Conservation (phyloP, 23 red algal species). For the Gracilaria domingensis region DNA sequence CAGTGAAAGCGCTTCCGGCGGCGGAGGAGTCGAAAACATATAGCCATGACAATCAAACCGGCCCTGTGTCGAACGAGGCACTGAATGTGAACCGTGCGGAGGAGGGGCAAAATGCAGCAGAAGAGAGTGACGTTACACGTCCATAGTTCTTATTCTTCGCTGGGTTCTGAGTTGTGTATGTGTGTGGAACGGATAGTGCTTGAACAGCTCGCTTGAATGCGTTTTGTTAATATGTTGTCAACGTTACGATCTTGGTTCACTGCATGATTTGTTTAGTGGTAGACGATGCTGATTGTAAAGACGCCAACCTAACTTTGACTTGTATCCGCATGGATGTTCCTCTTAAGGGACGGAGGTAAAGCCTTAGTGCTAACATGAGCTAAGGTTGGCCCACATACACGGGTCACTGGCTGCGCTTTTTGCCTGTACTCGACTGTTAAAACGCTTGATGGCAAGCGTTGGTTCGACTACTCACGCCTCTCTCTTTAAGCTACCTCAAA, state of each 20-base stretch:
- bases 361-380: no score
- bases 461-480: no score
- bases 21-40: not conserved
- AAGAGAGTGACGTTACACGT: no score
- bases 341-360: no score
- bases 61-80: not conserved
- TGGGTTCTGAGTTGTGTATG: not conserved
- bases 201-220: not conserved
- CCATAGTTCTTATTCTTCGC: no score
- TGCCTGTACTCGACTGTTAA: no score
- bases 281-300: not conserved
- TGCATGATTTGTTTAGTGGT: not conserved
- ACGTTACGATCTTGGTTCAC: not conserved
- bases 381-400: no score
- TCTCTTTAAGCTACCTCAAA: no score
- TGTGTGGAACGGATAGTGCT: not conserved
- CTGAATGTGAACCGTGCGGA: not conserved
- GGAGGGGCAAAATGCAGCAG: not conserved
- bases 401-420: no score
- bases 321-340: no score
- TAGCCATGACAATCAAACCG: not conserved
- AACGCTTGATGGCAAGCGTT: no score
- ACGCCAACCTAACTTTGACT: not conserved
- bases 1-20: conserved; percentile 20
- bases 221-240: not conserved